Percentiles rank a stretch among this genome's conserved stretches.
phyloP scores from a whole-genome alignment of 805 yeast species.

The Blastobotrys peoriensis region DNA sequence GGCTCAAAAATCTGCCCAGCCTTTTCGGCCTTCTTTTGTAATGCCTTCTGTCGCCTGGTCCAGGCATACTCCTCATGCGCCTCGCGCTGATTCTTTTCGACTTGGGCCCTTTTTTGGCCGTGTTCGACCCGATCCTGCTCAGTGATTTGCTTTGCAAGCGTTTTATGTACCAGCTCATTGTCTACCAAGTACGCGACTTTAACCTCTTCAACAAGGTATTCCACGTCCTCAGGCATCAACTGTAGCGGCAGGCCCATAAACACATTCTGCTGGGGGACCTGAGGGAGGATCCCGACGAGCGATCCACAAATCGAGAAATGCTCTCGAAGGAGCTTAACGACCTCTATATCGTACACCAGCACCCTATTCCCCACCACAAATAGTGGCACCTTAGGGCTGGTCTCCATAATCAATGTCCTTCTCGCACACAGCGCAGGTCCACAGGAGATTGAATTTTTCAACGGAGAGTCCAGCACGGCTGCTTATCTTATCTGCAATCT shows the following conservation, averaged over 20 bases:
- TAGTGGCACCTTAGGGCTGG: constrained; percentile 31
- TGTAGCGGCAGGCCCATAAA: constrained; percentile 79
- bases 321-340: constrained; percentile 48
- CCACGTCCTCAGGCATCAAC: constrained; percentile 64
- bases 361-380: constrained; percentile 40
- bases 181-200: constrained; percentile 41
- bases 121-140: constrained; percentile 16
- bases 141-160: constrained; percentile 13
- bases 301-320: constrained; percentile 66
- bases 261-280: constrained; percentile 91
- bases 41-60: constrained; percentile 17
- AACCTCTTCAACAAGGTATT: constrained; percentile 49
- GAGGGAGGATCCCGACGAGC: constrained; percentile 74
- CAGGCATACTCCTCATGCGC: constrained; percentile 15
- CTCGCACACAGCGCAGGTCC: too few relatives aligned
- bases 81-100: constrained; percentile 17
- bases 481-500: too few relatives aligned
- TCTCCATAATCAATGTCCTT: too few relatives aligned
- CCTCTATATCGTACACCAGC: constrained; percentile 53
- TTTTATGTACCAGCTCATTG: constrained; percentile 29
- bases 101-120: constrained; percentile 13
- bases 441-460: too few relatives aligned
- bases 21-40: constrained; percentile 13
- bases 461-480: too few relatives aligned
- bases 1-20: constrained; percentile 4